Evolutionary conservation across 495 filamentous ascomycete genomes (phyloP), one percentile per base, ranked within the genome.

Genomic region (Talaromyces proteolyticus): DNA sequence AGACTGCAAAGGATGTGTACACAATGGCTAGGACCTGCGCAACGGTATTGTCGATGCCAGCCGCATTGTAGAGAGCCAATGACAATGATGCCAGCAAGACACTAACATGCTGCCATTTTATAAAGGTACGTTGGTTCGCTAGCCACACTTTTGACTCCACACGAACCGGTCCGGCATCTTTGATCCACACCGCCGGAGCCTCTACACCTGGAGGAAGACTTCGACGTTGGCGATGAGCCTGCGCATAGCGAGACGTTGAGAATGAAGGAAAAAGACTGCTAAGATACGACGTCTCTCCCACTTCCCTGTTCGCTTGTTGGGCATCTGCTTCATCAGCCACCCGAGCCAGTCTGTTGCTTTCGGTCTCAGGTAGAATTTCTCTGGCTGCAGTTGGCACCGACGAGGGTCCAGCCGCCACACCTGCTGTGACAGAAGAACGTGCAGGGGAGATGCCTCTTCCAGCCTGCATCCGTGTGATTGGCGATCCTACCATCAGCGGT

Each of bases 71-170:
- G 24, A 98, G 69, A 37, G 84, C 88, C 20, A 98, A 70, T 3
- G 88, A 87, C 23, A 98, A 65, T 20, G 80, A 82, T 8, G 89
- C 90, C 6, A 97, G 80, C 22, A 97, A 74, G 20, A 98, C 77
- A 47, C 81, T 85, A 55, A 97, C 87, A 61, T 97, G 91, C 65
- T 96, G 86, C 93, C 93, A 98, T 63, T 95, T 96, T 64, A 98
- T 81, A 59, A 95, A 98, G 0, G 93, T 98, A 41, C 93, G 82
- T 69, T 98, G 89, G 63, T 98, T 98, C 43, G 93, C 93, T 26
- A 98, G 86, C 91, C 93, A 98, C 5, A 98, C 92, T 67, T 98
- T 98, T 37, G 88, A 88, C 67, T 98, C 93, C 36, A 98, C 89
- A 46, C 87, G 80, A 26, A 97, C 76, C 1, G 90, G 89, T 0